phyloP scores from a whole-genome alignment of 495 filamentous ascomycete genomes.

The Penicillium chermesinum region DNA sequence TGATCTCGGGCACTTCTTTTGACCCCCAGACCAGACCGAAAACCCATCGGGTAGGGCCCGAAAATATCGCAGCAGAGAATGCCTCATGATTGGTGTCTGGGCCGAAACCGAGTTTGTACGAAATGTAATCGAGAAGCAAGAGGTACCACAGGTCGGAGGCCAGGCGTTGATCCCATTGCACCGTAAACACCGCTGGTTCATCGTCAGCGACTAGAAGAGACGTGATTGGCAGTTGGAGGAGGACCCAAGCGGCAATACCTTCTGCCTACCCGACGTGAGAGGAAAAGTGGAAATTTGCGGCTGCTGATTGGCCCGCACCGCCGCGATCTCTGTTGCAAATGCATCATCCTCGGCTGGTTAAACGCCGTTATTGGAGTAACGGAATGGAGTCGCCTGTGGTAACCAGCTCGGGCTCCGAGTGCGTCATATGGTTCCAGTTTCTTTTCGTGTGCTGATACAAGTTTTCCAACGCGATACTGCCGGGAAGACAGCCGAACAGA shows the following conservation, averaged over 20 bases:
- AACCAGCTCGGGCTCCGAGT: constrained; percentile 15
- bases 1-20: too few species aligned
- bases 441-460: neutral
- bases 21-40: neutral
- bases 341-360: constrained; percentile 32
- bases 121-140: neutral
- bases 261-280: constrained; percentile 28
- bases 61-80: neutral
- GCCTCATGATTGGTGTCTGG: constrained; percentile 1
- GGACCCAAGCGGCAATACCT: constrained; percentile 35
- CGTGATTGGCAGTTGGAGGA: neutral
- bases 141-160: constrained; percentile 4
- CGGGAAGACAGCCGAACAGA: neutral
- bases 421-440: neutral
- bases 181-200: constrained; percentile 3
- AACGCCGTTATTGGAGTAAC: constrained; percentile 30
- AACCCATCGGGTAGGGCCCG: neutral
- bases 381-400: constrained; percentile 6
- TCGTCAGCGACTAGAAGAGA: neutral
- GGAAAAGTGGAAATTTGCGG: constrained; percentile 16
- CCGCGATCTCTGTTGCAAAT: constrained; percentile 19
- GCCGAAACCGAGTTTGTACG: constrained; percentile 2
- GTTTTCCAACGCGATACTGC: neutral
- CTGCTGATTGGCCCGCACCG: constrained; percentile 30
- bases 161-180: constrained; percentile 13